Conservation (phyloP, 176 grass and related monocot genomes). For the Musa schizocarpa region DNA sequence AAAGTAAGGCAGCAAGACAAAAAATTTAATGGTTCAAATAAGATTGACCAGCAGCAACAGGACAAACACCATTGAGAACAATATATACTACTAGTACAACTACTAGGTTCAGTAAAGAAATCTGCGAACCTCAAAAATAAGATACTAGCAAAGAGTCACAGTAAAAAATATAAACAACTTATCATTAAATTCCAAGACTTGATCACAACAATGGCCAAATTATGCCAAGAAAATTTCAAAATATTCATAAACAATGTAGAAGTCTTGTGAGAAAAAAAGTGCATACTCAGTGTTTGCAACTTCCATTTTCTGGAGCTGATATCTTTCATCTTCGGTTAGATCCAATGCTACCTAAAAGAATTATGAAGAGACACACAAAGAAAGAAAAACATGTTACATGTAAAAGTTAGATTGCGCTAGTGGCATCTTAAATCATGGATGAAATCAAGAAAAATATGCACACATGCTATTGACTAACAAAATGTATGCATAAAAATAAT, state of each 20-base stretch:
- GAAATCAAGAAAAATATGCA: neutral
- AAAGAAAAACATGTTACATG: neutral
- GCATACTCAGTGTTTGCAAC: constrained; percentile 40
- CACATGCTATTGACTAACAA: neutral
- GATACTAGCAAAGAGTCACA: neutral
- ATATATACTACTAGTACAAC: too few species aligned
- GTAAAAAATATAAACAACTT: neutral
- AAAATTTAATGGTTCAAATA: too few species aligned
- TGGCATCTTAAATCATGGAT: constrained; percentile 1
- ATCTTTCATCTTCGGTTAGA: constrained; percentile 63
- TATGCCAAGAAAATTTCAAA: neutral
- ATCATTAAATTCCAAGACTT: neutral
- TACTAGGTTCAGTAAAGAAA: neutral
- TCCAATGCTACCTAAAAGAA: constrained; percentile 59
- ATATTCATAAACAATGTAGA: neutral
- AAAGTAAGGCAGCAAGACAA: too few species aligned
- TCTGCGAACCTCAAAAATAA: neutral
- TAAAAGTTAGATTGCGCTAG: neutral
- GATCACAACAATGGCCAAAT: neutral
- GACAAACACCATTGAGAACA: too few species aligned
- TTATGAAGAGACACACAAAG: neutral
- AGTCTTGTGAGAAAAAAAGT: neutral
- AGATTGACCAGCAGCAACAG: too few species aligned
- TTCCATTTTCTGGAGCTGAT: constrained; percentile 79
- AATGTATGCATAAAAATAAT: neutral